Evolutionary conservation across 805 yeast genomes (phyloP), one percentile per base, ranked within the genome.

Genomic region (Candida ponderosae): DNA sequence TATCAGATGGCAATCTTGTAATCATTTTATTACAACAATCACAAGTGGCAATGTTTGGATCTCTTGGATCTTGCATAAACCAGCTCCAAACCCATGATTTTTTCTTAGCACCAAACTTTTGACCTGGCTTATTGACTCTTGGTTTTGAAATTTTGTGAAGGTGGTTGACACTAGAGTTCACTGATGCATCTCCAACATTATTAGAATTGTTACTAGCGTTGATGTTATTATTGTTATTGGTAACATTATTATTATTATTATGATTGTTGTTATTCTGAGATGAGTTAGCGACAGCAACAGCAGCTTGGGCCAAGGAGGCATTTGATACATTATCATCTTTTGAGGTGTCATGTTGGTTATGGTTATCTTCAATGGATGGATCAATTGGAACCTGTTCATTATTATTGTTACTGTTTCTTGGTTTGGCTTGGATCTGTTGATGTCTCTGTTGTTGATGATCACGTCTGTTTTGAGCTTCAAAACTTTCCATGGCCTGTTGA

Each of bases 81-180:
- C 81, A 75, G 17, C 66, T 55, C 81, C 81, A 75, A 13, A 74
- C 79, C 80, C 80, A 75, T 24, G 76, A 72, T 45, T 66, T 69
- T 63, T 74, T 74, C 47, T 72, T 74, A 15, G 81, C 81, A 15
- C 81, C 81, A 41, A 72, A 72, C 45, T 66, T 69, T 44, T 69
- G 76, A 7, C 78, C 78, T 1, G 77, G 77, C 36, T 71, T 60
- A 47, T 70, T 71, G 17, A 52, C 45, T 31, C 63, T 46, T 39
- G 56, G 53, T 36, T 48, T 53, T 4, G 46, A 13, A 6, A 36
- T 31, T 32, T 44, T 51, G 10, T 16, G 29, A 8, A 33, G 23
- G 10, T 31, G 15, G 14, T 10, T 7, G 24, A 21, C 10, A 21
- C 40, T 28, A 36, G 37, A n/a, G 39, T 28, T 18, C 31, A 27